Evolutionary conservation across 306 rosid species (phyloP).

Genomic region (Erythrophleum fordii): DNA sequence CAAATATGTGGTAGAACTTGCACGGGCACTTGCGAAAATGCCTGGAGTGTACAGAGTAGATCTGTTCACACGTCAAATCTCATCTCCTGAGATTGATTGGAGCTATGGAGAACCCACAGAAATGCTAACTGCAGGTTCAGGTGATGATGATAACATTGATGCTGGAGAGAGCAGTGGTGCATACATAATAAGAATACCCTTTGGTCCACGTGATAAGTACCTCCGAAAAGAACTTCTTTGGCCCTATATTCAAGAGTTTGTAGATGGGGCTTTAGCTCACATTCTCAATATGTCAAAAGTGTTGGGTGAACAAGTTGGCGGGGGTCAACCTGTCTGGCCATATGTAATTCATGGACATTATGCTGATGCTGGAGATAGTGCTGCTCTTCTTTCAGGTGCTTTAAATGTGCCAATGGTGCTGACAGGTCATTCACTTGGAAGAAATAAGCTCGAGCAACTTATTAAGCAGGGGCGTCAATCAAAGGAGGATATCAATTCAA

Average conservation of each 20-base stretch:
- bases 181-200: constrained; percentile 82
- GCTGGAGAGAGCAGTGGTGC: constrained; percentile 93
- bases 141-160: constrained; percentile 57
- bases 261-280: constrained; percentile 90
- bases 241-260: constrained; percentile 90
- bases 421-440: constrained; percentile 91
- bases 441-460: constrained; percentile 93
- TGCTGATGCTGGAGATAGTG: constrained; percentile 93
- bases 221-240: constrained; percentile 84
- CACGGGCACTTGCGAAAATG: constrained; percentile 88
- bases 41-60: constrained; percentile 92
- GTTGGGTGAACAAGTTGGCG: constrained; percentile 86
- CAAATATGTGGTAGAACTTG: constrained; percentile 89
- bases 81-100: constrained; percentile 87
- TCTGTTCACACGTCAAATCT: constrained; percentile 84
- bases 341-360: constrained; percentile 93
- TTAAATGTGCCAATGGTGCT: constrained; percentile 90
- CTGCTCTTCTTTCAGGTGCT: constrained; percentile 94
- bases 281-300: constrained; percentile 92
- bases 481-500: constrained; percentile 86
- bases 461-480: constrained; percentile 93
- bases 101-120: constrained; percentile 95
- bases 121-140: constrained; percentile 69
- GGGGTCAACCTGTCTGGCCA: constrained; percentile 88
- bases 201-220: constrained; percentile 87